These are phyloP conservation scores for Penicillium decumbens DNA, from an alignment of 2,329 filamentous ascomycete genomes.

Conservation along the genomic window DNA sequence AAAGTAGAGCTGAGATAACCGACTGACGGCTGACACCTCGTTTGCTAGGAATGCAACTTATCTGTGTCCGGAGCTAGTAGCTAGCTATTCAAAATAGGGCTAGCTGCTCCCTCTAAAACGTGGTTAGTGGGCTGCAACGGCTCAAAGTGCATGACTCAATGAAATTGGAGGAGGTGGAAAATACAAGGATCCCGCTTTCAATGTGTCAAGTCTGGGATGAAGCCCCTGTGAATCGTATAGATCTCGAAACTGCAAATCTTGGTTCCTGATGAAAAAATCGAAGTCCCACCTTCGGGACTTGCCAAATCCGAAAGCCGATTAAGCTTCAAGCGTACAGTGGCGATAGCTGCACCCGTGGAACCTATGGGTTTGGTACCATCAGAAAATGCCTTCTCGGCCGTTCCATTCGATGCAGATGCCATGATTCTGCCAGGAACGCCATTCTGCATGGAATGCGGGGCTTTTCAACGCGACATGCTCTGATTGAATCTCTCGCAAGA, in stretches of 20 bases:
- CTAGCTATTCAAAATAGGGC: slow-evolving; percentile 3
- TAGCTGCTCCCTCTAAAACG: slow-evolving; percentile 13
- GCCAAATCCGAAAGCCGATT: background rate
- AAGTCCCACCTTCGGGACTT: background rate
- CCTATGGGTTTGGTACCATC: background rate
- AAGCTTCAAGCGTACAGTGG: slow-evolving; percentile 7
- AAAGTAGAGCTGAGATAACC: background rate
- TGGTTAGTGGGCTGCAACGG: slow-evolving; percentile 8
- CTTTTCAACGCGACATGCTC: background rate
- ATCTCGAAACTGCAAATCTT: slow-evolving; percentile 2
- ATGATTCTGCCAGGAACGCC: background rate
- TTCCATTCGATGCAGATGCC: background rate
- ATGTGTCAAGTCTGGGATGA: background rate
- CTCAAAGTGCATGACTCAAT: background rate
- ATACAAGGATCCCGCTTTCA: background rate
- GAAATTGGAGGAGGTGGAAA: background rate
- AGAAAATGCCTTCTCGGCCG: background rate
- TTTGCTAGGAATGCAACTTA: slow-evolving; percentile 2
- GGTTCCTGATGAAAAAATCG: background rate
- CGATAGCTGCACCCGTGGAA: slow-evolving; percentile 1
- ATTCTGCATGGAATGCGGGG: background rate
- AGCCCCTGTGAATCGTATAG: slow-evolving; percentile 1
- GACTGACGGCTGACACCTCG: background rate
- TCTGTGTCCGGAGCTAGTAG: background rate
- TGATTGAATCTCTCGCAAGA: background rate